Evolutionary conservation across 148 eudicot species (phyloP).

Genomic region (Vaccinium myrtillus): DNA sequence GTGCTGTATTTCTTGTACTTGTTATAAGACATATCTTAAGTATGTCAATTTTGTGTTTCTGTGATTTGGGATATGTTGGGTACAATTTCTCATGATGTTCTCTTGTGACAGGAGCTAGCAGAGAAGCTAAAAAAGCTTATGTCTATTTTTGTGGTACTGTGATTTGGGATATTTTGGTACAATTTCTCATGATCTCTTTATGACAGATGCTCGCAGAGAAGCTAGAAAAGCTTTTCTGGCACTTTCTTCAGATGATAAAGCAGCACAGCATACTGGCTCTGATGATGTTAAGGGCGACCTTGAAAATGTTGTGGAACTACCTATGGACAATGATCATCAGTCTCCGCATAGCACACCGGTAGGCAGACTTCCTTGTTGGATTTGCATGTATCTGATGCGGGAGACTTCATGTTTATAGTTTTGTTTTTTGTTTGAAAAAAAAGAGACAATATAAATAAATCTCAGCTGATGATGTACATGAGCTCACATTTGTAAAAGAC

Average conservation of each 20-base stretch:
- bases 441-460: neutral
- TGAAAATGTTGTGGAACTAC: conserved; percentile 36
- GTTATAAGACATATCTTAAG: neutral
- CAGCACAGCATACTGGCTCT: conserved; percentile 25
- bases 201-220: conserved; percentile 24
- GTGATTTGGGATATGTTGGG: neutral
- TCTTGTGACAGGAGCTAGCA: too few species aligned
- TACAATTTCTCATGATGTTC: too few species aligned
- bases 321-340: conserved; percentile 32
- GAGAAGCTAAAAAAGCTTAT: conserved; percentile 74
- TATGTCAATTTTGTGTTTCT: conserved; percentile 5
- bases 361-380: conserved; percentile 15
- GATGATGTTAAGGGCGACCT: conserved; percentile 36
- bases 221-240: conserved; percentile 85
- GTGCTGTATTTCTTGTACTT: conserved; percentile 2
- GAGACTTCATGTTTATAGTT: neutral
- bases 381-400: neutral
- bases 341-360: conserved; percentile 58
- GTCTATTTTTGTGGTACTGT: neutral
- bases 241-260: conserved; percentile 46
- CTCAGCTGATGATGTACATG: neutral
- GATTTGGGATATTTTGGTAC: too few species aligned
- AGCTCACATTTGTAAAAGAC: neutral
- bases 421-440: neutral
- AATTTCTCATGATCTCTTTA: too few species aligned